Evolutionary conservation across 108 stramenopile genomes (phyloP).

Genomic region (Pseudonitzschia multistriata): DNA sequence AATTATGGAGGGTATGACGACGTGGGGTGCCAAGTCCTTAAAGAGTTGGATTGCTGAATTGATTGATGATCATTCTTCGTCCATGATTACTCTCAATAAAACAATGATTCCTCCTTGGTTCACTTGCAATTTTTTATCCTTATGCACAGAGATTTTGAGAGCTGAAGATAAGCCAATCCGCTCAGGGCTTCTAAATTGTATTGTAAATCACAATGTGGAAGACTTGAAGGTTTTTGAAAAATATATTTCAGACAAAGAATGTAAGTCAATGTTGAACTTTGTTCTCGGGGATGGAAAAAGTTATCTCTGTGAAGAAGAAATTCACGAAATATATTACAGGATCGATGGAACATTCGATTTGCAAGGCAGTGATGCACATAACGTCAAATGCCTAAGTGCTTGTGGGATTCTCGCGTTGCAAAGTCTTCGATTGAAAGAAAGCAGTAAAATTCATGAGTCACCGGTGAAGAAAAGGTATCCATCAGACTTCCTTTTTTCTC

Average conservation of each 20-base stretch:
- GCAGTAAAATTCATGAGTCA: not conserved
- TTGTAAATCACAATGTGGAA: not conserved
- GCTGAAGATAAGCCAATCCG: not conserved
- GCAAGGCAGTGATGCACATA: not conserved
- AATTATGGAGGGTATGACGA: not conserved
- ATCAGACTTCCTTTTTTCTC: not conserved
- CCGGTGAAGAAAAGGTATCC: not conserved
- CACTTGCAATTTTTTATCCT: not conserved
- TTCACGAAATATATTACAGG: not conserved
- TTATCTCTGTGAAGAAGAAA: not conserved
- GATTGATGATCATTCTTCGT: not conserved
- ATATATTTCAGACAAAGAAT: not conserved
- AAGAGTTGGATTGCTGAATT: slow-evolving; percentile 4
- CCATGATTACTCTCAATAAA: not conserved
- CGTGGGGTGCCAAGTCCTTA: not conserved
- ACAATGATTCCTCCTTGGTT: not conserved
- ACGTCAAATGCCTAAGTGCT: not conserved
- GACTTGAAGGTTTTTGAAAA: not conserved
- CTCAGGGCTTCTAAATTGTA: not conserved
- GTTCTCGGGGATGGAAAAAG: not conserved
- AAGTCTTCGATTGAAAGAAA: slow-evolving; percentile 1
- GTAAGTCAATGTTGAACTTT: not conserved
- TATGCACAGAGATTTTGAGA: not conserved
- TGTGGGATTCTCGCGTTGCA: not conserved
- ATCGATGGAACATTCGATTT: not conserved